Base-by-base conservation (phyloP, 139 green algal genomes). In the Chlamydomonas sp. region DNA sequence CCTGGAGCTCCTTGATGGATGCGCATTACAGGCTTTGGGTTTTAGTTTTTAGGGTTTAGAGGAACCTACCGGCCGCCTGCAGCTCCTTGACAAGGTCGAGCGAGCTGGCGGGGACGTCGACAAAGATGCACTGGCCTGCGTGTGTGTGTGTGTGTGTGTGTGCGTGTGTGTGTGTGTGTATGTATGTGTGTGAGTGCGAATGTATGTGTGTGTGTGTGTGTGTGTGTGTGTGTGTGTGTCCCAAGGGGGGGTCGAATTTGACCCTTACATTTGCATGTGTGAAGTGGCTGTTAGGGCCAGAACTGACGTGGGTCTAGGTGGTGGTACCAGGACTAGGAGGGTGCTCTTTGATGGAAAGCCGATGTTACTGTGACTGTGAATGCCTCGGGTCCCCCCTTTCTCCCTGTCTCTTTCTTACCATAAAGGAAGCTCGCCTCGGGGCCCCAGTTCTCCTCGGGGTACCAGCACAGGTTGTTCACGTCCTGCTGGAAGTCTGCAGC, bases 181-280 rank as follows among this genome's bases (percentile, higher is more conserved):
- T 54, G 16, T 54, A 20, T 54, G 43, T 26, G 16, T 54, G 43
- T 54, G 43, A 26, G 43, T n/a, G n/a, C n/a, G n/a, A n/a, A n/a
- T n/a, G n/a, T n/a, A n/a, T n/a, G n/a, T n/a, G n/a, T n/a, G n/a
- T 54, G 43, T 54, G 16, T 54, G 43, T 54, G 43, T 54, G 43
- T 54, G 13, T 54, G 43, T 54, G 43, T 54, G 43, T 54, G 43
- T 54, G 43, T 54, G 43, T 54, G 43, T 13, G 13, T 13, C 16
- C 20, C 16, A 20, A 26, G 43, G 43, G 43, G 43, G 43, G 43
- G 43, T 54, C 43, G 20, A n/a, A n/a, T n/a, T n/a, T n/a, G n/a
- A n/a, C n/a, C n/a, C n/a, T n/a, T n/a, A n/a, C n/a, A n/a, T n/a
- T n/a, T n/a, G n/a, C n/a, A n/a, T n/a, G n/a, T n/a, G n/a, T n/a